Base-by-base conservation (phyloP, 2,329 filamentous ascomycete genomes). In the Incumbomyces delicatus region DNA sequence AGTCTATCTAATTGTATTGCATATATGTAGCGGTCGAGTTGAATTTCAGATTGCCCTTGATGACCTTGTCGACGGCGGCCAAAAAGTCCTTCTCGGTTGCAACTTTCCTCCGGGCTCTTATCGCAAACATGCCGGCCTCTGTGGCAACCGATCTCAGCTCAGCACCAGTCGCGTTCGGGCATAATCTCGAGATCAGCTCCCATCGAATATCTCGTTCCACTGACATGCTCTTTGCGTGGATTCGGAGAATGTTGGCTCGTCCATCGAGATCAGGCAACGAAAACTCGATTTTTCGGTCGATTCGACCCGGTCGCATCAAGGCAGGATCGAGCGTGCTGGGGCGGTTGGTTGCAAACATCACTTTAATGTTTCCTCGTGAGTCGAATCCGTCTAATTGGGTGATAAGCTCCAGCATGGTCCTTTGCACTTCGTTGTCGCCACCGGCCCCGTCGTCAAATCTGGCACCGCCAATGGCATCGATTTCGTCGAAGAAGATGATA, bases 401-500 rank as follows among this genome's bases (percentile, higher is more conserved):
- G 62, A 96, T 96, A 44, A 96, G 76, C 65, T 96, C 90, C 75
- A 96, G 71, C 90, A 96, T 96, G 55, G 90, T 96, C 72, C 90
- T 78, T 69, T 96, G 90, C 6, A 96, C 90, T 66, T 96, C 90
- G 63, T 96, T 96, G 68, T 96, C 90, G 61, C 90, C 90, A 59
- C 90, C 90, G 53, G 90, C 90, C 56, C 90, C 90, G 59, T 96
- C 90, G 61, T 96, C 90, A 63, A 96, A 95, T 67, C 90, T 87
- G 33, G 90, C 90, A 58, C 90, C 90, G 63, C 90, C 90, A 46
- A 96, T 87, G 41, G 90, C 90, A 66, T 96, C 90, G 53, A 96
- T 92, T 72, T 98, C 92, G 65, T 98, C 92, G 62, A 95, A 94
- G 81, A 98, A 98, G 71, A 98, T 98, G 64, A 98, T 98, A 69